phyloP scores from a whole-genome alignment of 2,329 filamentous ascomycete species.

The Diaporthe nobilis region DNA sequence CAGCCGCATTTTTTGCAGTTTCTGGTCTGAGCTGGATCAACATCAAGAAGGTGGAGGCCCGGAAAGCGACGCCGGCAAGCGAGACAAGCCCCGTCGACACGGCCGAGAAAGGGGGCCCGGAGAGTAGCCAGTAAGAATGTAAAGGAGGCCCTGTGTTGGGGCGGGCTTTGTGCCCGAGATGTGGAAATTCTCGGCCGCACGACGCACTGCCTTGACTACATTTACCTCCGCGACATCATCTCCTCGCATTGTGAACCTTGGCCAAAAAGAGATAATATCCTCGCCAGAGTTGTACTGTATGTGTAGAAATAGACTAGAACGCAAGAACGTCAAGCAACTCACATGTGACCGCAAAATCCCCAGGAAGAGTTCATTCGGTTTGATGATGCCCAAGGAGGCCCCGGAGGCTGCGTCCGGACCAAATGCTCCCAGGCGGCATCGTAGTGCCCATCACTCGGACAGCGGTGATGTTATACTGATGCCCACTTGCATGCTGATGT shows the following conservation, averaged over 20 bases:
- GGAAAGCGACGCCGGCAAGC: constrained; percentile 13
- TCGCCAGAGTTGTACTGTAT: no score
- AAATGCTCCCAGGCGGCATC: not conserved
- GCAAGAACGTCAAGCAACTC: not conserved
- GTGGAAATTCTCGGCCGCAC: not conserved
- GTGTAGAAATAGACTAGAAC: not conserved
- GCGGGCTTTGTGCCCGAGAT: not conserved
- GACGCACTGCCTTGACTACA: no score
- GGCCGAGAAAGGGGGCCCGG: not conserved
- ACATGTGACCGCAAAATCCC: not conserved
- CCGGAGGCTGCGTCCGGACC: not conserved
- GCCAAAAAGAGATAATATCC: not conserved
- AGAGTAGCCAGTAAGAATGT: not conserved
- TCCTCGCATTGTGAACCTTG: not conserved
- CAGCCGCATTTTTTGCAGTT: constrained; percentile 59
- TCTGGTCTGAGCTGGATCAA: constrained; percentile 67
- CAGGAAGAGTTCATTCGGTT: not conserved
- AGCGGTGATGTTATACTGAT: not conserved
- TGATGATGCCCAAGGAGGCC: not conserved
- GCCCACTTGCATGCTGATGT: not conserved
- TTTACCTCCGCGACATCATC: not conserved
- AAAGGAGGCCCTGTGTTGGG: not conserved
- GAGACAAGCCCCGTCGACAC: constrained; percentile 25
- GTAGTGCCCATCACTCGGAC: not conserved
- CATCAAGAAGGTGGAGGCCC: constrained; percentile 59